These are phyloP conservation scores for Mycena albidolilacea DNA, from an alignment of 768 basidiomycete genomes.

Conservation along the genomic window DNA sequence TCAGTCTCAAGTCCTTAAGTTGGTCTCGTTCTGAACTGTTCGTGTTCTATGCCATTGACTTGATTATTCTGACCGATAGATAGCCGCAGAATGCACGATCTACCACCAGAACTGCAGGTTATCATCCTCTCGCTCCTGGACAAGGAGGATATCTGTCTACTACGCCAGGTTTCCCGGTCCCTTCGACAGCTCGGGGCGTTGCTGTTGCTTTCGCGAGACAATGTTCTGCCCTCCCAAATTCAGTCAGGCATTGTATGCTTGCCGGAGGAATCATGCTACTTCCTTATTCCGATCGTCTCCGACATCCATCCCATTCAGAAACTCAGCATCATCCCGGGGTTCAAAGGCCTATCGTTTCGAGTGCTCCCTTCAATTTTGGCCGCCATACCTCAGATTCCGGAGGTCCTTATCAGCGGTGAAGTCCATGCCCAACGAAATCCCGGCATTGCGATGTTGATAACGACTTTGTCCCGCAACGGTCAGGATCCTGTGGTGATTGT, in stretches of 20 bases:
- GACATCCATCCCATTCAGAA: background rate
- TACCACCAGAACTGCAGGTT: background rate
- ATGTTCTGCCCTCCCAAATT: background rate
- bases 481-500: background rate
- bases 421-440: no score
- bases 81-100: background rate
- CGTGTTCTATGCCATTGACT: no score
- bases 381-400: background rate
- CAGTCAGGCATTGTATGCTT: background rate
- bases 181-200: background rate
- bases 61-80: no score
- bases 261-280: background rate
- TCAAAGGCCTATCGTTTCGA: background rate
- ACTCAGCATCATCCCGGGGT: background rate
- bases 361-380: background rate
- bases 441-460: background rate
- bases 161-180: background rate
- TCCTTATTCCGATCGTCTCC: background rate
- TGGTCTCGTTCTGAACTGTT: no score
- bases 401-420: background rate
- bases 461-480: background rate
- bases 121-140: background rate
- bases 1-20: no score
- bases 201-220: background rate
- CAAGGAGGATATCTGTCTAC: background rate